Evolutionary conservation across 805 yeast genomes (phyloP).

Genomic region (Lachancea fermentati): DNA sequence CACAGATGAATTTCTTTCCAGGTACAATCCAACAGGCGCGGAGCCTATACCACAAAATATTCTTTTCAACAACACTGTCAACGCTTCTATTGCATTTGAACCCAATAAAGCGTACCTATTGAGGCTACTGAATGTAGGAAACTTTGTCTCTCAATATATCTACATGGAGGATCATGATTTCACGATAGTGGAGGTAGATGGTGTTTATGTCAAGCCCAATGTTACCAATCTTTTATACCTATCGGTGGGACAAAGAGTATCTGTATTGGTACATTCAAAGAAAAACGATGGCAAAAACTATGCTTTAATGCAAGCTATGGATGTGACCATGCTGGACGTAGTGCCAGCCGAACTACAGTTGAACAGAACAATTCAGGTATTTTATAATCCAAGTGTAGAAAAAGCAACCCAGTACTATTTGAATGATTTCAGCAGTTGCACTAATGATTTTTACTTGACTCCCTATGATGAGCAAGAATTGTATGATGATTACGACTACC

Average conservation of each 20-base stretch:
- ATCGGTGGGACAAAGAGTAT: constrained; percentile 78
- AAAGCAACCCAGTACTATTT: constrained; percentile 27
- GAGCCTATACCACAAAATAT: constrained; percentile 72
- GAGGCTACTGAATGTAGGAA: constrained; percentile 61
- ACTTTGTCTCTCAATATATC: constrained; percentile 68
- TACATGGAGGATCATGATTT: constrained; percentile 67
- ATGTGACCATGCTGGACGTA: constrained; percentile 61
- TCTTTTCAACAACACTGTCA: constrained; percentile 59
- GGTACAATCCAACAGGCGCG: constrained; percentile 79
- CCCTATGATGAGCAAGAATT: constrained; percentile 41
- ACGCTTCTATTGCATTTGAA: constrained; percentile 49
- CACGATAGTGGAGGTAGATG: constrained; percentile 70
- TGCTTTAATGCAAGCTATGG: constrained; percentile 57
- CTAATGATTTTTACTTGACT: constrained; percentile 35
- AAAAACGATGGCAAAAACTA: constrained; percentile 40
- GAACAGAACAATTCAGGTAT: constrained; percentile 50
- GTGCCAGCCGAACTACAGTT: constrained; percentile 54
- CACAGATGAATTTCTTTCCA: constrained; percentile 43
- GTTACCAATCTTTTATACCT: constrained; percentile 52
- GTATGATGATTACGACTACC: constrained; percentile 57
- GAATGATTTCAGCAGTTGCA: constrained; percentile 17
- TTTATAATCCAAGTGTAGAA: constrained; percentile 39
- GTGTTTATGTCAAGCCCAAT: constrained; percentile 57
- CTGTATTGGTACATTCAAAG: constrained; percentile 61
- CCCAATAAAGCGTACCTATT: constrained; percentile 58